Evolutionary conservation across 2,329 filamentous ascomycete species (phyloP), one percentile per base, ranked within the genome.

Genomic region (Phialemoniopsis sp.): DNA sequence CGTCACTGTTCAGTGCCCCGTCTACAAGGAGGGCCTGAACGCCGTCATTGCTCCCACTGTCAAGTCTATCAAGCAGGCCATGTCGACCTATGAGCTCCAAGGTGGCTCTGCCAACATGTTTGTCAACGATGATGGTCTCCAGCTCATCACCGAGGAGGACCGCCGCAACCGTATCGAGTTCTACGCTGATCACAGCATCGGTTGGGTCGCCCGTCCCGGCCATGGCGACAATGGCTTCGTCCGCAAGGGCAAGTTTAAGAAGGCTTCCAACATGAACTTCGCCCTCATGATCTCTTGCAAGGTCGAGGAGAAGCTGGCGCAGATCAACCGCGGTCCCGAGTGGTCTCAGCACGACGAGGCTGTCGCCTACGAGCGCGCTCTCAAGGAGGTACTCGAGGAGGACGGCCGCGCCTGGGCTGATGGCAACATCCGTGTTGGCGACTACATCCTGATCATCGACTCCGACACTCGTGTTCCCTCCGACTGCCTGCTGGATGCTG

Each of bases 191-290:
- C 71, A 76, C 52, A 73, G 68, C 43, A 78, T 79, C 47, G 76
- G 75, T 10, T 79, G 73, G 64, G 71, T 72, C 13, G 63, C 74
- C 2, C 68, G 77, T 31, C 69, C 73, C 10, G 58, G 58, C 35
- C 72, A 76, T 47, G 70, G 67, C 34, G 61, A 68, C 34, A 59
- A 62, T 12, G 64, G 66, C 9, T 82, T 81, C 53, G 50, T 76
- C 5, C 66, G 77, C 14, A 68, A 68, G 34, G 78, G 78, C 32
- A 80, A 80, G 49, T 82, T 81, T 64, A 82, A 82, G 58, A 81
- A 82, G 58, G 77, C 78, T 3, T 80, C 75, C 19, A 84, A 84
- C 62, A 83, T 84, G 80, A 84, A 84, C 55, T 83, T 78, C 44
- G 77, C 70, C 2, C 59, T 83, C 21, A 67, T 67, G 36, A 58